Conservation (phyloP, 352 stramenopile genomes). For the Pythium angustatum region DNA sequence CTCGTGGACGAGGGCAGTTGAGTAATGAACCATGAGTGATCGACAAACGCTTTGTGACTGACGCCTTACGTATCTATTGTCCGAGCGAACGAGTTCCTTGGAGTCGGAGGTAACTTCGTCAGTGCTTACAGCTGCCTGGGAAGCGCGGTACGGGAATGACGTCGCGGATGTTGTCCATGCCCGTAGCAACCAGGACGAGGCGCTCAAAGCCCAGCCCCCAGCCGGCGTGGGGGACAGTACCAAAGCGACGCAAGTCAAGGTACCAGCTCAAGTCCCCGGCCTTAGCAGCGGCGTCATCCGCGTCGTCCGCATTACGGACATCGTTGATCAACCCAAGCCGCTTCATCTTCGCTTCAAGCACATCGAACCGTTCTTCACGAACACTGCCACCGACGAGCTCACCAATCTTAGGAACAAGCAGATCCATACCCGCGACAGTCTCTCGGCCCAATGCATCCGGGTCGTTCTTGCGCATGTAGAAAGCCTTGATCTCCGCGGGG, state of each 20-base stretch:
- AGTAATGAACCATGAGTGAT: background rate
- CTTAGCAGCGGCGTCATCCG: slow-evolving; percentile 2
- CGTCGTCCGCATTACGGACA: slow-evolving; percentile 74
- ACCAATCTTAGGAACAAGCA: slow-evolving; percentile 95
- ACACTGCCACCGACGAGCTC: slow-evolving; percentile 97
- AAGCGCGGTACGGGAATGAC: slow-evolving; percentile 97
- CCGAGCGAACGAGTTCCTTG: too few species aligned
- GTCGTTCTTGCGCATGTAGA: slow-evolving; percentile 99
- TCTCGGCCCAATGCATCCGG: slow-evolving; percentile 68
- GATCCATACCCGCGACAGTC: slow-evolving; percentile 97
- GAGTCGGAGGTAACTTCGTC: background rate
- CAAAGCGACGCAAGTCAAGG: slow-evolving; percentile 96
- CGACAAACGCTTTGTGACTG: background rate
- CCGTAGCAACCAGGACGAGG: slow-evolving; percentile 96
- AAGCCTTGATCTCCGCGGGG: slow-evolving; percentile 97
- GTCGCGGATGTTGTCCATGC: slow-evolving; percentile 99
- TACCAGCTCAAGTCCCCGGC: slow-evolving; percentile 94
- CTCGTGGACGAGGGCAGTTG: too few species aligned
- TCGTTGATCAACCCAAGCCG: slow-evolving; percentile 47
- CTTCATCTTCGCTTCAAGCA: slow-evolving; percentile 81
- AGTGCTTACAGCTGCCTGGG: slow-evolving; percentile 91
- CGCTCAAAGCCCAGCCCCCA: slow-evolving; percentile 99
- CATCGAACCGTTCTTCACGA: slow-evolving; percentile 92
- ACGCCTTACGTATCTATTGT: too few species aligned
- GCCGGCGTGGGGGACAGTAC: slow-evolving; percentile 95